Evolutionary conservation across 139 green algal genomes (phyloP).

Genomic region (Coelastrella sp.): DNA sequence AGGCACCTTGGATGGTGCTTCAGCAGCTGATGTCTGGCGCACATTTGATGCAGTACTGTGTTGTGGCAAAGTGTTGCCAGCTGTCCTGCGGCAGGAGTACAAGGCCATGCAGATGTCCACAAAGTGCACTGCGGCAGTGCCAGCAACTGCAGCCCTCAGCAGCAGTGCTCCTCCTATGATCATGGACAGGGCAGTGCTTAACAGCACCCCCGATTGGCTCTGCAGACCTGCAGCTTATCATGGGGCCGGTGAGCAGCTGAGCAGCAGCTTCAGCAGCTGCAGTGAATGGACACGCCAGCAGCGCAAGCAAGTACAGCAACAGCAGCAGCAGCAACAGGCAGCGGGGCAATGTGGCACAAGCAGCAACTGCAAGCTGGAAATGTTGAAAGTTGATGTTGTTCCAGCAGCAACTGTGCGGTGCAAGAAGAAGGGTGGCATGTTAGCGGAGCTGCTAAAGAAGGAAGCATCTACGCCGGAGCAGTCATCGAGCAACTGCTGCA

Average conservation of each 20-base stretch:
- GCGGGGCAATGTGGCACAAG: background rate
- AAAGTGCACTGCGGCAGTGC: background rate
- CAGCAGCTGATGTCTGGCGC: conserved; percentile 67
- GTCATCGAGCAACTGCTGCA: no score
- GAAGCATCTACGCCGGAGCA: background rate
- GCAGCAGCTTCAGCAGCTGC: conserved; percentile 1
- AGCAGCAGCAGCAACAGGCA: background rate
- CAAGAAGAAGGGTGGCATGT: conserved; percentile 19
- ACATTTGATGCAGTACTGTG: conserved; percentile 79
- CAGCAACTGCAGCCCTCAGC: background rate
- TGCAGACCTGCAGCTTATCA: no score
- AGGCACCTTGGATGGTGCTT: conserved; percentile 54
- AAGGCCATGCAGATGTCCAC: conserved; percentile 22
- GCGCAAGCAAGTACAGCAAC: no score
- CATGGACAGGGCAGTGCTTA: no score
- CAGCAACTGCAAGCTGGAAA: background rate
- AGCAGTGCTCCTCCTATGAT: conserved; percentile 12
- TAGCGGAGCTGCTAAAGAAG: conserved; percentile 24
- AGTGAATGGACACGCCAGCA: conserved; percentile 14
- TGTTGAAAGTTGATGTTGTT: background rate
- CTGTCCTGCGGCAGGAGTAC: conserved; percentile 47
- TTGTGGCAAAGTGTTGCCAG: conserved; percentile 48
- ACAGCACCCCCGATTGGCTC: conserved; percentile 7
- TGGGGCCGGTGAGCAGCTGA: no score
- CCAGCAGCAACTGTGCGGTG: background rate